Conservation (phyloP, 176 grass and related monocot species). For the Oryza nivara region DNA sequence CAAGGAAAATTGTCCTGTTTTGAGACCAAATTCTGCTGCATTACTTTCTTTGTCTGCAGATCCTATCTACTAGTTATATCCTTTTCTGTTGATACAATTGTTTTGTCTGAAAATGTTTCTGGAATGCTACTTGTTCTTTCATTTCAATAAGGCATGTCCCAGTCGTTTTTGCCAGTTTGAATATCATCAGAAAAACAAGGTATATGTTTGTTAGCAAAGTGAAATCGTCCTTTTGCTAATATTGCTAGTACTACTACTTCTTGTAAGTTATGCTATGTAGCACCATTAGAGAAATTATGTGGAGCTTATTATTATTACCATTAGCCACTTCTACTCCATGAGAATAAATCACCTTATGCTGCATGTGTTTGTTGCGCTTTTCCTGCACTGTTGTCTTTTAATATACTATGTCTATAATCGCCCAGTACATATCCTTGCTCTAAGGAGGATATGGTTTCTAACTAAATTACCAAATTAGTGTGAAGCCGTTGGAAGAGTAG, state of each 20-base stretch:
- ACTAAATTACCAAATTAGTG: conserved; percentile 61
- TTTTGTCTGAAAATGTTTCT: background rate
- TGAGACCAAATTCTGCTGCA: background rate
- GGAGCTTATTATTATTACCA: background rate
- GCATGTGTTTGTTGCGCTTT: conserved; percentile 11
- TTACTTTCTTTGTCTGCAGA: conserved; percentile 1
- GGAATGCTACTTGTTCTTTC: conserved; percentile 11
- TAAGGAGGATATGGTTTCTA: conserved; percentile 25
- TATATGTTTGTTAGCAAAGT: background rate
- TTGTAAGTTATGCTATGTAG: background rate
- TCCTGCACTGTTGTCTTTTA: conserved; percentile 1
- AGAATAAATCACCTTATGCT: conserved; percentile 5
- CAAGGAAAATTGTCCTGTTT: conserved; percentile 13
- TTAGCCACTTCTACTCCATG: background rate
- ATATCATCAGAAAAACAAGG: background rate
- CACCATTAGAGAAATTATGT: background rate
- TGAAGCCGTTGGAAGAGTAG: conserved; percentile 94
- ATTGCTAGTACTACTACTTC: background rate
- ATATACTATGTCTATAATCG: background rate
- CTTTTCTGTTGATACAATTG: background rate
- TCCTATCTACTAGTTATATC: conserved; percentile 17
- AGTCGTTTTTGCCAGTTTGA: background rate
- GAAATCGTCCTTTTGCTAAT: background rate
- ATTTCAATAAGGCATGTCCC: conserved; percentile 2
- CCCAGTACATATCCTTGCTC: conserved; percentile 9